These are phyloP conservation scores for Aspergillus nanangensis DNA, from an alignment of 495 filamentous ascomycete species.

Conservation along the genomic window DNA sequence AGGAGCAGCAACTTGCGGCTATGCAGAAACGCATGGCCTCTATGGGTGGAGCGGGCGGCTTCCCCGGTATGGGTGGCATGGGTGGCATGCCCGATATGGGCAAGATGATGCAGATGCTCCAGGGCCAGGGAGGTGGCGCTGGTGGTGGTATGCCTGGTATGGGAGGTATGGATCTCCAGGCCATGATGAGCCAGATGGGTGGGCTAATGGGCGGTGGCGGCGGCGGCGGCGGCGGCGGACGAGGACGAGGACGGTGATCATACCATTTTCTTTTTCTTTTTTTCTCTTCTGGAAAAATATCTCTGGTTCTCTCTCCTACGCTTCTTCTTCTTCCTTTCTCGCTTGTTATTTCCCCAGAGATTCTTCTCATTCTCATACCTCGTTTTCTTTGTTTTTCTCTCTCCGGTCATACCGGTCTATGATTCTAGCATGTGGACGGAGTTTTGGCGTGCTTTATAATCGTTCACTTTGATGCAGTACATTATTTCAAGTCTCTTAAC, in stretches of 20 bases:
- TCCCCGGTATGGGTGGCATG: slow-evolving; percentile 51
- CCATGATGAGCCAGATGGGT: slow-evolving; percentile 83
- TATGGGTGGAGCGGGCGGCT: slow-evolving; percentile 66
- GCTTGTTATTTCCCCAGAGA: no score
- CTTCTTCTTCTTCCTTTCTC: no score
- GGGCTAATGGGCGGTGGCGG: slow-evolving; percentile 58
- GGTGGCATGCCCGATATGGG: slow-evolving; percentile 76
- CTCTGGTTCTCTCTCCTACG: no score
- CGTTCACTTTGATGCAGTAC: not conserved
- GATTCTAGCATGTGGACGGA: slow-evolving; percentile 12
- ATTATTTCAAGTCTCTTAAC: not conserved
- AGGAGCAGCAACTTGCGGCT: slow-evolving; percentile 89
- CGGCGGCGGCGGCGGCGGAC: slow-evolving; percentile 35
- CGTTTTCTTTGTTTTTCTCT: not conserved
- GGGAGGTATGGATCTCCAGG: slow-evolving; percentile 74
- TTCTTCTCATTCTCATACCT: no score
- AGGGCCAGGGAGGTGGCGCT: slow-evolving; percentile 40
- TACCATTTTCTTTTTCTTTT: not conserved
- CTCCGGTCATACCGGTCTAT: not conserved
- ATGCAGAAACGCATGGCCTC: slow-evolving; percentile 94
- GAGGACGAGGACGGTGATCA: slow-evolving; percentile 35
- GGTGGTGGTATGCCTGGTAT: slow-evolving; percentile 44
- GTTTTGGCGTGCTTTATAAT: slow-evolving; percentile 9
- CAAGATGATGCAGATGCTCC: slow-evolving; percentile 76
- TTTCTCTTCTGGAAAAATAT: not conserved